Evolutionary conservation across 129 eudicot species (phyloP).

Genomic region (Heracleum sosnowskyi): DNA sequence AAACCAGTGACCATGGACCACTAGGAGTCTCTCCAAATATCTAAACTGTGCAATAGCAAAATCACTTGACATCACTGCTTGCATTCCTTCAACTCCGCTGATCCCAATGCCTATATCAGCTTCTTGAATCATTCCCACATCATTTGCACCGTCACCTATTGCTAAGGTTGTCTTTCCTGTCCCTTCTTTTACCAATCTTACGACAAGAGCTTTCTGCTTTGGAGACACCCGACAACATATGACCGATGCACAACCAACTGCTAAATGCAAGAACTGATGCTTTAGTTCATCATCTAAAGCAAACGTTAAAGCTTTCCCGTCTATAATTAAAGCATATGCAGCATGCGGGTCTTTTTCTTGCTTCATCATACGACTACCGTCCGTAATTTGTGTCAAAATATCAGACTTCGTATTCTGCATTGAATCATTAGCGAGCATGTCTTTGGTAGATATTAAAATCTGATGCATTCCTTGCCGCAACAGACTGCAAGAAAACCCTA

Average conservation of each 20-base stretch:
- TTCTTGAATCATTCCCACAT: constrained; percentile 17
- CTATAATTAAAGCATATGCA: constrained; percentile 10
- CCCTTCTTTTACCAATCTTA: constrained; percentile 13
- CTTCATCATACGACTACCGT: constrained; percentile 5
- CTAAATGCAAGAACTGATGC: constrained; percentile 13
- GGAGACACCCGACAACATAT: constrained; percentile 16
- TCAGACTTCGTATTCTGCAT: not conserved
- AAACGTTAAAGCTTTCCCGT: constrained; percentile 3
- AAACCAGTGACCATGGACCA: constrained; percentile 14
- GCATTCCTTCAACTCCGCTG: constrained; percentile 17
- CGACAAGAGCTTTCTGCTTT: constrained; percentile 11
- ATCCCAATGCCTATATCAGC: constrained; percentile 14
- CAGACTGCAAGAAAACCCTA: constrained; percentile 9
- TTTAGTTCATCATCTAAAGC: constrained; percentile 13
- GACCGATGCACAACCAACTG: constrained; percentile 8
- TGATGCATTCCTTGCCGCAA: constrained; percentile 11
- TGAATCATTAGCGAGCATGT: constrained; percentile 1
- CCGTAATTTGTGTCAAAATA: constrained; percentile 4
- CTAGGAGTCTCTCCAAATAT: constrained; percentile 9
- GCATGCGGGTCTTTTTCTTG: constrained; percentile 9
- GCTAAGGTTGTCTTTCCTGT: constrained; percentile 14
- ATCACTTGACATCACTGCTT: constrained; percentile 15
- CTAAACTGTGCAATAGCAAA: constrained; percentile 11
- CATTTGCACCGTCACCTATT: constrained; percentile 14
- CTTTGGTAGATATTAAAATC: constrained; percentile 9